Conservation (phyloP, 2,329 filamentous ascomycete genomes). For the Neodidymelliopsis sp. region DNA sequence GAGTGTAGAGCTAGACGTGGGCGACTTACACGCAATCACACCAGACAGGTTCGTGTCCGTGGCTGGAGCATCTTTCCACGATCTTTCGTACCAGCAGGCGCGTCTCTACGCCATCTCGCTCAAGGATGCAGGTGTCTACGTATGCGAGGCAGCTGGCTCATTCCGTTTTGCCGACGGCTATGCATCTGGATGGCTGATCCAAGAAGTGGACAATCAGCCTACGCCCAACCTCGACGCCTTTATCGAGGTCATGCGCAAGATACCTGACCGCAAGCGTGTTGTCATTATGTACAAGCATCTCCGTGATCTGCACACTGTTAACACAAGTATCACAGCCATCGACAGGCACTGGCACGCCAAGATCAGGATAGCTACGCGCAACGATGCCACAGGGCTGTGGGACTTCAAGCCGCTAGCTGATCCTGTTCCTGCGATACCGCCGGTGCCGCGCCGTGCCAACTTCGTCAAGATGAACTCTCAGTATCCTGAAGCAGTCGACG, state of each 20-base stretch:
- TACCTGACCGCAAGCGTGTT: conserved; percentile 81
- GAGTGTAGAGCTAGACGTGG: conserved; percentile 83
- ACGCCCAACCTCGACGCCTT: conserved; percentile 88
- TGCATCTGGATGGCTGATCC: conserved; percentile 91
- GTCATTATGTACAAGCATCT: conserved; percentile 97
- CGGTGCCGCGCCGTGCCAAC: conserved; percentile 78
- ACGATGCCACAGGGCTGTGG: conserved; percentile 90
- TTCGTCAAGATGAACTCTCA: conserved; percentile 92
- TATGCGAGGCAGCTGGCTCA: conserved; percentile 92
- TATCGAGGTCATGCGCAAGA: conserved; percentile 85
- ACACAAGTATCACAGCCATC: conserved; percentile 90
- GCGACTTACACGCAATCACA: conserved; percentile 91
- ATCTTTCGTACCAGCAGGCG: conserved; percentile 97
- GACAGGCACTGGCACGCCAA: conserved; percentile 96
- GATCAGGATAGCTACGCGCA: conserved; percentile 91
- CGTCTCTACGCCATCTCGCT: conserved; percentile 91
- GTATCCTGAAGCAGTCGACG: conserved; percentile 87
- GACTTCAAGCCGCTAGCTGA: conserved; percentile 89
- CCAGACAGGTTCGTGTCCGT: conserved; percentile 96
- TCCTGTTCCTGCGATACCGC: conserved; percentile 75
- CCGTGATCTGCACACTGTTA: conserved; percentile 89
- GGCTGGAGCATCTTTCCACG: conserved; percentile 92
- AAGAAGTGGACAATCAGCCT: conserved; percentile 89
- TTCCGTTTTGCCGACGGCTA: conserved; percentile 90
- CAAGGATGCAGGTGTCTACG: conserved; percentile 79